A percentile compares a stretch with the other conserved stretches of the same genome.
Evolutionary conservation across 2,329 filamentous ascomycete species (phyloP).

Genomic region (Didymosphaeria variabile): DNA sequence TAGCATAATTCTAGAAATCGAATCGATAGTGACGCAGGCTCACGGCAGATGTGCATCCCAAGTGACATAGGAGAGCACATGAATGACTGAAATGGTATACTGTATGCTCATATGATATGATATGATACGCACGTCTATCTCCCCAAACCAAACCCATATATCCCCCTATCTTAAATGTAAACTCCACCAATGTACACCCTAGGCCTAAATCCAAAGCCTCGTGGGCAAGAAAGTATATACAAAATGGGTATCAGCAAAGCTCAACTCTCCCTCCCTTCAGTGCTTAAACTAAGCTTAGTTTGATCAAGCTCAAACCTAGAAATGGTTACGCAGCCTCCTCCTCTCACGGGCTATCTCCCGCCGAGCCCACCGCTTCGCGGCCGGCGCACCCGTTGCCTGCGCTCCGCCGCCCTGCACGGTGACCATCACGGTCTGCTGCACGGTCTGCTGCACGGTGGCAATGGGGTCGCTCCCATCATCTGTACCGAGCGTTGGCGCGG

Average conservation of each 20-base stretch:
- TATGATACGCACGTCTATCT: too few species aligned
- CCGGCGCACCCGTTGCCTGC: slow-evolving; percentile 4
- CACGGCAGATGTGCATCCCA: too few species aligned
- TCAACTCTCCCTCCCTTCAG: background rate
- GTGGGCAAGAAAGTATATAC: slow-evolving; percentile 4
- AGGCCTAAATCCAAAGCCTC: background rate
- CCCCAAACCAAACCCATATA: too few species aligned
- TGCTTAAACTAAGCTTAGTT: too few species aligned
- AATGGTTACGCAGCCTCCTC: too few species aligned
- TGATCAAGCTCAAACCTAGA: too few species aligned
- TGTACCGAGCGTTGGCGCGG: slow-evolving; percentile 1
- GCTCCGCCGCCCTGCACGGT: background rate
- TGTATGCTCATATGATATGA: too few species aligned
- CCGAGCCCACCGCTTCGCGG: slow-evolving; percentile 7
- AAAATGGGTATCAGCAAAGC: slow-evolving; percentile 13
- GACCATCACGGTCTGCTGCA: slow-evolving; percentile 3
- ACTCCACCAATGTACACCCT: background rate
- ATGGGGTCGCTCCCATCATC: background rate
- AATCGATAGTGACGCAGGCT: too few species aligned
- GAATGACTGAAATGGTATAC: too few species aligned
- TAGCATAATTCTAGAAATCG: too few species aligned
- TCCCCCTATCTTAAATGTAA: too few species aligned
- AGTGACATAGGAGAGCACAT: too few species aligned
- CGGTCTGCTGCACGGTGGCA: slow-evolving; percentile 8
- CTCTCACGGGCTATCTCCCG: slow-evolving; percentile 7